A percentile compares a stretch with the other conserved stretches of the same genome.
Conservation (phyloP, 805 yeast genomes). For the Yarrowia deformans region DNA sequence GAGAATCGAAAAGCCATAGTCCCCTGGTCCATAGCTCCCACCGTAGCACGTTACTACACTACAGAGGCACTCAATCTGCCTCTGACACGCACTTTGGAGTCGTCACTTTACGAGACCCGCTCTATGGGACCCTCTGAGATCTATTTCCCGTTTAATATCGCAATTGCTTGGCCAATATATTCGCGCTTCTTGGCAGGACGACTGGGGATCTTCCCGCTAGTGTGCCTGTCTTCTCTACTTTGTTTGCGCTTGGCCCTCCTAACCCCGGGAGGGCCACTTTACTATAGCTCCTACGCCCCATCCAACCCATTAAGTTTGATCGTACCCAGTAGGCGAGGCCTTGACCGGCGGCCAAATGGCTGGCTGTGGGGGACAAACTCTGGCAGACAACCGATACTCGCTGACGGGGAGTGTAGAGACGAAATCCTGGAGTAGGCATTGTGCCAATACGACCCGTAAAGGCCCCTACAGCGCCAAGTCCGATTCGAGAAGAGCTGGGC, state of each 20-base stretch:
- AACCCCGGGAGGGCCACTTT: slow-evolving; percentile 25
- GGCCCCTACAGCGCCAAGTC: slow-evolving; percentile 31
- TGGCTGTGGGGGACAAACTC: slow-evolving; percentile 26
- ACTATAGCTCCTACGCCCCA: not conserved
- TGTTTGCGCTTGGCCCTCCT: slow-evolving; percentile 16
- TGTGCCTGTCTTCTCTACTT: slow-evolving; percentile 13
- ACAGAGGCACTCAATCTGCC: not conserved
- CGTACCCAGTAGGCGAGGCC: slow-evolving; percentile 6
- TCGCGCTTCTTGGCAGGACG: slow-evolving; percentile 9
- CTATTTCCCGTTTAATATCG: not conserved
- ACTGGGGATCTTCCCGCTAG: slow-evolving; percentile 11
- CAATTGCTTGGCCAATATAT: not conserved
- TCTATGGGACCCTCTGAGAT: too few species aligned
- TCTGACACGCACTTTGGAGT: too few species aligned
- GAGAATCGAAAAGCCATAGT: not conserved
- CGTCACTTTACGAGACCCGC: not conserved
- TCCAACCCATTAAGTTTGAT: slow-evolving; percentile 12
- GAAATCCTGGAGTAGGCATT: not conserved
- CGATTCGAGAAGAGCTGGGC: slow-evolving; percentile 24
- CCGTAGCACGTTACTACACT: not conserved
- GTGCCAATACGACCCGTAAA: not conserved
- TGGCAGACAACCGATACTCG: not conserved
- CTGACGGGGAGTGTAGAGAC: not conserved
- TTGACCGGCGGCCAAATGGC: not conserved
- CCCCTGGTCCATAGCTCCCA: not conserved